Conservation (phyloP, 164 flowering plant species). For the Cinnamomum chago region DNA sequence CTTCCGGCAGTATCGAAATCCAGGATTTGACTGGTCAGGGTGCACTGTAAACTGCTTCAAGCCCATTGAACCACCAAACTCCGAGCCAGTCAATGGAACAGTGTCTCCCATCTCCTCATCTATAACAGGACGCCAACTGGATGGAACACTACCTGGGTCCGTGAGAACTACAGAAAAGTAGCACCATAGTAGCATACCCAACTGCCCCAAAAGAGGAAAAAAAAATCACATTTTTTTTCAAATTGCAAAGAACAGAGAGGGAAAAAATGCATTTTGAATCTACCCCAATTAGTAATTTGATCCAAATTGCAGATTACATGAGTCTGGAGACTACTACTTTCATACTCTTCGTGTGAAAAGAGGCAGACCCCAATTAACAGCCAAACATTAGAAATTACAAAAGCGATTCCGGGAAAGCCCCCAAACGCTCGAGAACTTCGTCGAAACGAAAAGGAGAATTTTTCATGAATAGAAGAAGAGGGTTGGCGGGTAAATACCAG, state of each 20-base stretch:
- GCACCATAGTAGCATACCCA: conserved; percentile 95
- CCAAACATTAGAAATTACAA: not conserved
- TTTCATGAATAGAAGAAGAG: not conserved
- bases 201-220: conserved; percentile 41
- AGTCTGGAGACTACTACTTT: too few relatives aligned
- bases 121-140: conserved; percentile 71
- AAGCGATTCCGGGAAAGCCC: not conserved
- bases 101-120: conserved; percentile 91
- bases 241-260: not conserved
- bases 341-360: too few relatives aligned
- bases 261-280: not conserved
- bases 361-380: too few relatives aligned
- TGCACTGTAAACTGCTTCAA: conserved; percentile 13
- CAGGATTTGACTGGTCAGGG: conserved; percentile 37
- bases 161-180: conserved; percentile 92
- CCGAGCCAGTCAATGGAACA: conserved; percentile 60
- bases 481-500: conserved; percentile 38
- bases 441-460: not conserved
- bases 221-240: not conserved
- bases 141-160: conserved; percentile 93
- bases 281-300: too few relatives aligned
- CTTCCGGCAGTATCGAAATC: conserved; percentile 75
- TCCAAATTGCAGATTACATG: too few relatives aligned
- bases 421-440: not conserved
- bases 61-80: conserved; percentile 24